Evolutionary conservation across 306 rosid genomes (phyloP), one percentile per base, ranked within the genome.

Genomic region (Lathyrus sativus): DNA sequence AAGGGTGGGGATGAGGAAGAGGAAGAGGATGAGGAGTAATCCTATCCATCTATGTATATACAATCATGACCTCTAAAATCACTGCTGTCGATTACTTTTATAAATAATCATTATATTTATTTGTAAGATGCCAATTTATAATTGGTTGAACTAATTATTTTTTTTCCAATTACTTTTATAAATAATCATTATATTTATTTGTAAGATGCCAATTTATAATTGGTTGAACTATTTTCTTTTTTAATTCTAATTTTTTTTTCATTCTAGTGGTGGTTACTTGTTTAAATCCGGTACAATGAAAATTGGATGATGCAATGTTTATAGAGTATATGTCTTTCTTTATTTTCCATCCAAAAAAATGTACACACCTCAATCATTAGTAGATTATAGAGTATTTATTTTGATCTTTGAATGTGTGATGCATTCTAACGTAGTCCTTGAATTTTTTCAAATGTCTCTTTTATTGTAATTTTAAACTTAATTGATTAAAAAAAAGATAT

Each of bases 1-100:
- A 82, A 78, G 74, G 50, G 24, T 63, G 82, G 83, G 57, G 50
- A 76, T 72, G 76, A 76, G 60, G 80, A 81, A 62, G 76, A 81
- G 85, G 88, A 84, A n/a, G n/a, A n/a, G n/a, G n/a, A n/a, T n/a
- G n/a, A n/a, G n/a, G n/a, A 84, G 82, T 81, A 65, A 78, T 78
- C 46, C 10, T 13, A 11, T 18, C 4, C 15, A n/a, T 28, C 22
- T 19, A 19, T 19, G 22, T 19, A 19, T 19, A 19, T 19, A 19
- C 22, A 19, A 28, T 44, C 38, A 3, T 46, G 62, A 31, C 48
- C 48, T 33, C 64, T 9, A 11, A 10, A 26, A 41, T 13, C 55
- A 28, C 60, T 65, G 56, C 18, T 62, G 51, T 14, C 19, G 11
- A 29, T 62, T 3, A 49, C 50, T 29, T 68, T 13, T 26, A 35